A percentile compares a stretch with the other conserved stretches of the same genome.
Conservation (phyloP, 208 protist genomes). For the Porcisia deanei region DNA sequence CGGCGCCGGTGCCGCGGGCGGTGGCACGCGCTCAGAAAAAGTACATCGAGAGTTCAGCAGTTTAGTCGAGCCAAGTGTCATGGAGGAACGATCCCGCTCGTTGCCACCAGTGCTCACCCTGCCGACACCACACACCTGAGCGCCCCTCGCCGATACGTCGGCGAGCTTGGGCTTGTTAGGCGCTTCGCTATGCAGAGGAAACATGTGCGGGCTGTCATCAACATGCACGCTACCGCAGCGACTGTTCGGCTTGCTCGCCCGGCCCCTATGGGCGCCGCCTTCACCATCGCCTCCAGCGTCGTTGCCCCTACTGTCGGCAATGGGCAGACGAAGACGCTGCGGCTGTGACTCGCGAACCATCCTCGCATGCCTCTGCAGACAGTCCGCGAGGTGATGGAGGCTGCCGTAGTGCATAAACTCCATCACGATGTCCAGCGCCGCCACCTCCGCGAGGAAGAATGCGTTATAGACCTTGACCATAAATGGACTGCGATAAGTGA, state of each 20-base stretch:
- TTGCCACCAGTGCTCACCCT: neutral
- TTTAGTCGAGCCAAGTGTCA: conserved; percentile 3
- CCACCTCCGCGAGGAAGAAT: conserved; percentile 58
- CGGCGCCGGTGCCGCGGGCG: neutral
- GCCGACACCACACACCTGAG: neutral
- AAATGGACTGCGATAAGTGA: conserved; percentile 84
- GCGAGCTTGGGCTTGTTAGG: neutral
- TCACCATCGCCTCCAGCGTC: neutral
- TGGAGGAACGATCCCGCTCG: neutral
- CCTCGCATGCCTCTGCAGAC: conserved; percentile 44
- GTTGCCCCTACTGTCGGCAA: conserved; percentile 6
- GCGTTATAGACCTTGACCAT: conserved; percentile 93
- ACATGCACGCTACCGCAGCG: neutral
- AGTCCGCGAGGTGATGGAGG: conserved; percentile 54
- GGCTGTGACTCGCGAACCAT: conserved; percentile 30
- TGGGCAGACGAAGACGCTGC: conserved; percentile 23
- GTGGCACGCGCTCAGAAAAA: neutral
- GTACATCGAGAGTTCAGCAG: conserved; percentile 11
- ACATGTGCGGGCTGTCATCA: neutral
- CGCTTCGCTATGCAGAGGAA: neutral
- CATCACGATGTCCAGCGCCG: conserved; percentile 85
- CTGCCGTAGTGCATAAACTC: conserved; percentile 92
- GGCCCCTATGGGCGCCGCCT: conserved; percentile 7
- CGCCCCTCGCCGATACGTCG: neutral
- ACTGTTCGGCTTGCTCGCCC: neutral